Conservation (phyloP, 805 yeast species). For the Pichia manshurica region DNA sequence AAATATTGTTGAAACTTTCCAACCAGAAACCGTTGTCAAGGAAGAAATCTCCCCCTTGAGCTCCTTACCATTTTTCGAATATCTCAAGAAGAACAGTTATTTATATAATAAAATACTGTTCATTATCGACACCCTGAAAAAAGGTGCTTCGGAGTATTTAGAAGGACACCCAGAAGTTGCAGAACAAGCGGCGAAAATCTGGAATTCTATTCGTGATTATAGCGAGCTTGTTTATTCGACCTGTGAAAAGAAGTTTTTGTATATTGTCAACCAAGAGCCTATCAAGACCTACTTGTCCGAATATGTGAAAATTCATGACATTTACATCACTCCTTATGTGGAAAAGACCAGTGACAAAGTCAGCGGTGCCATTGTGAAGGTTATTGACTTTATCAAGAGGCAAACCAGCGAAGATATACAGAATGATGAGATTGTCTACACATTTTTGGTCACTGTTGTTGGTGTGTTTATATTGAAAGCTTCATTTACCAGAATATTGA, state of each 20-base stretch:
- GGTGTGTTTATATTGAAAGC: conserved; percentile 14
- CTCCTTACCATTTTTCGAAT: background rate
- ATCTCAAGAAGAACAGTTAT: background rate
- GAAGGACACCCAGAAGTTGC: background rate
- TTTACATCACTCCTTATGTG: conserved; percentile 6
- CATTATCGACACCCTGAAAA: no score
- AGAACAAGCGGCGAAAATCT: background rate
- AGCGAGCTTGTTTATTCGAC: background rate
- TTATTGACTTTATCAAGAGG: no score
- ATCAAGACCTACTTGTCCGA: background rate
- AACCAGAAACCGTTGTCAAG: background rate
- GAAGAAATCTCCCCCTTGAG: background rate
- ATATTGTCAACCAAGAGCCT: background rate
- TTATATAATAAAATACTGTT: no score
- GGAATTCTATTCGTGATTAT: background rate
- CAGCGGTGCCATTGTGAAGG: background rate
- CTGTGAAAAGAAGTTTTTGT: no score
- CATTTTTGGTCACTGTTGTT: conserved; percentile 11
- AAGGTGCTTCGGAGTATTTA: no score
- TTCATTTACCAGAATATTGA: conserved; percentile 13
- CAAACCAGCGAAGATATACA: background rate
- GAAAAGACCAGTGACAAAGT: background rate
- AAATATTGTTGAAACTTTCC: background rate
- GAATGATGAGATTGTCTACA: conserved; percentile 5
- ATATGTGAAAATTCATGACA: background rate